Evolutionary conservation across 2,329 filamentous ascomycete species (phyloP).

Genomic region (Setomelanomma holmii): DNA sequence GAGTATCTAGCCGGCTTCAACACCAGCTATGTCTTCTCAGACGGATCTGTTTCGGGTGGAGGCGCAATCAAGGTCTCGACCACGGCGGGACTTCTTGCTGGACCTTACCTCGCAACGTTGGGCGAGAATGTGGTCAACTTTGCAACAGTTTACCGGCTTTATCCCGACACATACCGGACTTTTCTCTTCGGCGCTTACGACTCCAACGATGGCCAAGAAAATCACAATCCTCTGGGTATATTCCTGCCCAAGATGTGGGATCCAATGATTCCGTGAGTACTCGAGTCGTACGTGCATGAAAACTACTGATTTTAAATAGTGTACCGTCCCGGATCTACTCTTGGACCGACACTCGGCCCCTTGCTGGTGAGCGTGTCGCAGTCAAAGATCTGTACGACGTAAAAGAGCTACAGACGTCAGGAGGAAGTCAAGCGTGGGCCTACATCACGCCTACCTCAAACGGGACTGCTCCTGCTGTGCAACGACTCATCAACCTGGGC

Average conservation of each 20-base stretch:
- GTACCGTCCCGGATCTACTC: constrained; percentile 52
- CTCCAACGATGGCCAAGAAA: constrained; percentile 28
- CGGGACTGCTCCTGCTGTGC: constrained; percentile 29
- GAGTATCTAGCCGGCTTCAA: constrained; percentile 25
- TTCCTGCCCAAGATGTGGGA: constrained; percentile 37
- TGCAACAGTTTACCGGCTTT: constrained; percentile 38
- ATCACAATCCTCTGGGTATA: constrained; percentile 29
- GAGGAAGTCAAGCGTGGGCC: constrained; percentile 33
- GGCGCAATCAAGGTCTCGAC: constrained; percentile 5
- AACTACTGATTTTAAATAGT: no score
- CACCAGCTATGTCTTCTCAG: constrained; percentile 23
- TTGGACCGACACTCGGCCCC: constrained; percentile 39
- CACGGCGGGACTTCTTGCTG: constrained; percentile 25
- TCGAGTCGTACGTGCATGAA: no score
- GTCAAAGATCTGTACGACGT: constrained; percentile 38
- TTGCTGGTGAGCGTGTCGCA: constrained; percentile 35
- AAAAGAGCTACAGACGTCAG: constrained; percentile 33
- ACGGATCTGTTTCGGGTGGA: constrained; percentile 13
- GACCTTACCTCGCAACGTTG: constrained; percentile 36
- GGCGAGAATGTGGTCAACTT: constrained; percentile 21
- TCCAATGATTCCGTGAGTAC: constrained; percentile 36
- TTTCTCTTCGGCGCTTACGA: constrained; percentile 43
- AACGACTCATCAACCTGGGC: constrained; percentile 34
- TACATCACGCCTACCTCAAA: constrained; percentile 24
- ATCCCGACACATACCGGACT: constrained; percentile 36